A percentile compares a stretch with the other conserved stretches of the same genome.
Evolutionary conservation across 2,329 filamentous ascomycete genomes (phyloP).

Genomic region (Neodidymelliopsis sp.): DNA sequence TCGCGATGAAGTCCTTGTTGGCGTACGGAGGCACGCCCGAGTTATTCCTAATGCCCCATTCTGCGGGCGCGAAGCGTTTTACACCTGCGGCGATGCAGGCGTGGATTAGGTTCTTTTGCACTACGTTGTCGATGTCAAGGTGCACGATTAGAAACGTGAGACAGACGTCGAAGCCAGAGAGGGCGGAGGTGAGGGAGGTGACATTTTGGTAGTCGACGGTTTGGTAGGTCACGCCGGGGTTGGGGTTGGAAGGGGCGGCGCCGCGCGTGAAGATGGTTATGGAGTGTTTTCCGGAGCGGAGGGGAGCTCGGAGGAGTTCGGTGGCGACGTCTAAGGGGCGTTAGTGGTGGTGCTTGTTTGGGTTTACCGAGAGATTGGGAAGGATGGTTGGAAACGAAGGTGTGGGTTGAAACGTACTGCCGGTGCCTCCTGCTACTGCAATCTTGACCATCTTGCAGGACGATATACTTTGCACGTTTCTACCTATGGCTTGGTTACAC

Average conservation of each 20-base stretch:
- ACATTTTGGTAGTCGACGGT: conserved; percentile 57
- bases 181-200: conserved; percentile 44
- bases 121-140: conserved; percentile 30
- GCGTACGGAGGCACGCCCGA: conserved; percentile 57
- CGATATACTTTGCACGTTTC: background rate
- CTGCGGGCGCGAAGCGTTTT: conserved; percentile 39
- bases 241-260: conserved; percentile 36
- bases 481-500: background rate
- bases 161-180: conserved; percentile 59
- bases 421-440: conserved; percentile 47
- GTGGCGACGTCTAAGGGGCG: conserved; percentile 57
- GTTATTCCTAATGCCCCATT: conserved; percentile 40
- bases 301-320: conserved; percentile 61
- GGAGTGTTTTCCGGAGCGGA: conserved; percentile 60
- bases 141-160: conserved; percentile 53
- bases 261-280: conserved; percentile 61
- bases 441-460: conserved; percentile 41
- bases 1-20: conserved; percentile 59
- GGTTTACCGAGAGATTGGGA: background rate
- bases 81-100: conserved; percentile 42
- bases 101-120: conserved; percentile 44
- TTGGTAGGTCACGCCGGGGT: conserved; percentile 50
- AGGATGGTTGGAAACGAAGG: background rate
- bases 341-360: background rate
- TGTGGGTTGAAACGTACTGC: conserved; percentile 33